Conservation (phyloP, 192 early-diverging fungal genomes). For the Borealophlyctis nickersoniae region DNA sequence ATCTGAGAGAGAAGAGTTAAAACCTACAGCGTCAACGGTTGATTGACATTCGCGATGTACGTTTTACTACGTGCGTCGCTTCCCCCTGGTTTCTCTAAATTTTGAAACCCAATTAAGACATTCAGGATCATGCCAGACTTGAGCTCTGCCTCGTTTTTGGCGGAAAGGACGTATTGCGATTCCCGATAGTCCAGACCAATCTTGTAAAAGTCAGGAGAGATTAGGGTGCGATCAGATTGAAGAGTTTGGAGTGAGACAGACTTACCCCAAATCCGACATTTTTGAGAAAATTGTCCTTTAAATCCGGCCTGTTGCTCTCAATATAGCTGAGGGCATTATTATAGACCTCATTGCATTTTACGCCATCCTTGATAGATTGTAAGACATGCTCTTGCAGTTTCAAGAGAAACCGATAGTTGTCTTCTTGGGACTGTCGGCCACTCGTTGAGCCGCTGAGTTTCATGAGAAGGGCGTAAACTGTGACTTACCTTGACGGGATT, state of each 20-base stretch:
- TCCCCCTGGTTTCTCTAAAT: slow-evolving; percentile 72
- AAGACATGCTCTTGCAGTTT: slow-evolving; percentile 78
- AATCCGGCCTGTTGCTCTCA: slow-evolving; percentile 74
- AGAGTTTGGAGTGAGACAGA: slow-evolving; percentile 17
- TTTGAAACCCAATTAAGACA: slow-evolving; percentile 80
- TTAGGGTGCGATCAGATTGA: neutral
- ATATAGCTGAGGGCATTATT: slow-evolving; percentile 66
- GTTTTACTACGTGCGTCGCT: slow-evolving; percentile 68
- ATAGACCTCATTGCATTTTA: slow-evolving; percentile 75
- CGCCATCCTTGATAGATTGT: slow-evolving; percentile 68
- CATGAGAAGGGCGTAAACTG: slow-evolving; percentile 1
- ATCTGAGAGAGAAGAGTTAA: slow-evolving; percentile 45
- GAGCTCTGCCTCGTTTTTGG: slow-evolving; percentile 68
- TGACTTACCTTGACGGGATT: slow-evolving; percentile 72
- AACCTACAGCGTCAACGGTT: neutral
- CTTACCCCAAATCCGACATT: slow-evolving; percentile 78
- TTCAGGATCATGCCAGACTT: slow-evolving; percentile 82
- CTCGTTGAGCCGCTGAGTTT: neutral
- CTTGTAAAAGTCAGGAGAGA: slow-evolving; percentile 36
- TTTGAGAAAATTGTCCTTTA: slow-evolving; percentile 82
- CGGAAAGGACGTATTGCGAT: slow-evolving; percentile 68
- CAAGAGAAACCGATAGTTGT: slow-evolving; percentile 89
- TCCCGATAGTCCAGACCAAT: slow-evolving; percentile 96
- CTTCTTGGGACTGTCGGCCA: slow-evolving; percentile 65
- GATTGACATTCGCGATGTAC: too few species aligned